phyloP scores from a whole-genome alignment of 257 asterid genomes.

The Fraxinus americana region DNA sequence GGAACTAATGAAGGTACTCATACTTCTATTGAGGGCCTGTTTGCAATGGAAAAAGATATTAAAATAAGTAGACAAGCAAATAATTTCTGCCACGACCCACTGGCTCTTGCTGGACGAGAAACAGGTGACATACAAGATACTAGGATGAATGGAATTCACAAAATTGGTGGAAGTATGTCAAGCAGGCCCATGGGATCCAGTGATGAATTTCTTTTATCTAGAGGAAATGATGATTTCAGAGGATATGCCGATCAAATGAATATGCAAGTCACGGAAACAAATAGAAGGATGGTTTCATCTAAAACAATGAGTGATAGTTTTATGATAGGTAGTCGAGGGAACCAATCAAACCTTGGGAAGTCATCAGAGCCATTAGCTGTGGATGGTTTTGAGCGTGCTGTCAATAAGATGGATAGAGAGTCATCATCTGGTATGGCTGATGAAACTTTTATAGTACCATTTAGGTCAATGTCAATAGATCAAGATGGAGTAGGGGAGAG shows the following conservation, averaged over 20 bases:
- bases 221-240: slow-evolving; percentile 39
- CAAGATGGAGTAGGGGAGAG: slow-evolving; percentile 53
- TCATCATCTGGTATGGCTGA: slow-evolving; percentile 57
- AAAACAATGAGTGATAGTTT: slow-evolving; percentile 61
- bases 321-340: slow-evolving; percentile 48
- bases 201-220: slow-evolving; percentile 49
- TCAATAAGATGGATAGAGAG: slow-evolving; percentile 43
- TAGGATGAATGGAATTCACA: slow-evolving; percentile 40
- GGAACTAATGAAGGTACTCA: slow-evolving; percentile 58
- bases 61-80: slow-evolving; percentile 45
- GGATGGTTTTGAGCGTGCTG: slow-evolving; percentile 43
- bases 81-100: slow-evolving; percentile 48
- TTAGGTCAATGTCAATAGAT: slow-evolving; percentile 69
- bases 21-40: slow-evolving; percentile 47
- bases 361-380: slow-evolving; percentile 54
- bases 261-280: slow-evolving; percentile 57
- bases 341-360: slow-evolving; percentile 43
- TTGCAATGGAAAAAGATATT: slow-evolving; percentile 58
- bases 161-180: slow-evolving; percentile 39
- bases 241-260: slow-evolving; percentile 40
- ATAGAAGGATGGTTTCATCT: slow-evolving; percentile 49
- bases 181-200: slow-evolving; percentile 45
- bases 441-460: slow-evolving; percentile 75
- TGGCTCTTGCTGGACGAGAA: slow-evolving; percentile 47
- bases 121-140: slow-evolving; percentile 46